Evolutionary conservation across 2,329 filamentous ascomycete genomes (phyloP).

Genomic region (Clonostachys byssicola): DNA sequence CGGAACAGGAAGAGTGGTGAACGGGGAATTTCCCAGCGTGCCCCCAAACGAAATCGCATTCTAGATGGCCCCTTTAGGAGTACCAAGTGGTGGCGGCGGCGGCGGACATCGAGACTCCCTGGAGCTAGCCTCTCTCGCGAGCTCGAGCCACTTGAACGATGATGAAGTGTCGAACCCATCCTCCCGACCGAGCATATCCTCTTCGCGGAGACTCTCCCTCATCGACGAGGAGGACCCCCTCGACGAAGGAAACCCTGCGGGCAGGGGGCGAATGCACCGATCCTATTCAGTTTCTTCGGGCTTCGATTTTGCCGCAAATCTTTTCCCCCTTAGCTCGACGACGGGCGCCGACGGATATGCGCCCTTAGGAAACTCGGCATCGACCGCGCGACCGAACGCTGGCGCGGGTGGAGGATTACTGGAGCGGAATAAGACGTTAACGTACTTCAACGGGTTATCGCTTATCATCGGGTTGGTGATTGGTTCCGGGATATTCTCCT

Average conservation of each 20-base stretch:
- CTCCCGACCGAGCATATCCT: conserved; percentile 82
- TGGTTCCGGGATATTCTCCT: conserved; percentile 93
- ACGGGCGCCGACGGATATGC: conserved; percentile 71
- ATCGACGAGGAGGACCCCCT: conserved; percentile 79
- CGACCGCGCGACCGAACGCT: conserved; percentile 37
- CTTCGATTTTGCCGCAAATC: conserved; percentile 90
- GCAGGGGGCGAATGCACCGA: conserved; percentile 41
- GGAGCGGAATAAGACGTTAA: conserved; percentile 94
- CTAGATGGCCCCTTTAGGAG: too few species aligned
- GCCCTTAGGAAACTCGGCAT: conserved; percentile 73
- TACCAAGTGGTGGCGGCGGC: too few species aligned
- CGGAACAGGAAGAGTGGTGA: too few species aligned
- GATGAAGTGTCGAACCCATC: conserved; percentile 59
- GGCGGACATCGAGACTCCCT: conserved; percentile 71
- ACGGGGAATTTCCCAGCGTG: too few species aligned
- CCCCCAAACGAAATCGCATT: too few species aligned
- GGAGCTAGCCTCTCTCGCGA: conserved; percentile 92
- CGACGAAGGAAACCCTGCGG: conserved; percentile 47
- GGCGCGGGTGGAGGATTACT: conserved; percentile 71
- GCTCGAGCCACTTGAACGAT: conserved; percentile 57
- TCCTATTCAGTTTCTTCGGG: conserved; percentile 89
- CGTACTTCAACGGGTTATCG: conserved; percentile 88
- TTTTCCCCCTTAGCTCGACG: conserved; percentile 88
- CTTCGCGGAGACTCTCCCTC: conserved; percentile 86
- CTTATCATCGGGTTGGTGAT: conserved; percentile 92